Conservation (phyloP, 2,329 filamentous ascomycete genomes). For the Dothidotthia symphoricarpi region DNA sequence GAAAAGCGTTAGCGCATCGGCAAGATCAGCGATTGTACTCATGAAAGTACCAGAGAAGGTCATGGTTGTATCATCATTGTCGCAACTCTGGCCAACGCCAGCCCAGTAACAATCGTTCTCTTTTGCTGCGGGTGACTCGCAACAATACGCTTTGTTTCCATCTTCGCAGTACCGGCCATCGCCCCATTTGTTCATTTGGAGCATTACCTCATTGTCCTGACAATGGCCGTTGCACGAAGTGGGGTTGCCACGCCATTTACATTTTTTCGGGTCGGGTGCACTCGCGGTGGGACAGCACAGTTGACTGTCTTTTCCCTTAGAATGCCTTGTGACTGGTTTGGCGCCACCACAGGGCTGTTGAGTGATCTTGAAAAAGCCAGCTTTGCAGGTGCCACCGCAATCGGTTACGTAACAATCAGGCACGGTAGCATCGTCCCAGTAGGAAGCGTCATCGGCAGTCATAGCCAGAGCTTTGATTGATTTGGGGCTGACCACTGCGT, state of each 20-base stretch:
- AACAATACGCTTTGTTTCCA: slow-evolving; percentile 33
- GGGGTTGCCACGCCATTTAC: slow-evolving; percentile 33
- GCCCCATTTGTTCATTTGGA: slow-evolving; percentile 23
- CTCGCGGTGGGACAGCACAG: slow-evolving; percentile 3
- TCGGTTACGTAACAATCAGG: slow-evolving; percentile 30
- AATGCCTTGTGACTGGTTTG: slow-evolving; percentile 9
- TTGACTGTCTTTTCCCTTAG: slow-evolving; percentile 14
- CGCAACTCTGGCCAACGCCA: slow-evolving; percentile 6
- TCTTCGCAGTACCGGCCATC: slow-evolving; percentile 23
- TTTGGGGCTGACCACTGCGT: slow-evolving; percentile 7
- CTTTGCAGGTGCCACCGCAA: slow-evolving; percentile 31
- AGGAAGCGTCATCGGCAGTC: slow-evolving; percentile 4
- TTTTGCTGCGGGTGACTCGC: slow-evolving; percentile 19
- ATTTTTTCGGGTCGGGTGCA: slow-evolving; percentile 30
- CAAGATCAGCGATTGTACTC: slow-evolving; percentile 1
- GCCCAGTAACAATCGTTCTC: slow-evolving; percentile 25
- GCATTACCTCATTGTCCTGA: slow-evolving; percentile 15
- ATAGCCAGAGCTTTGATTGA: slow-evolving; percentile 3
- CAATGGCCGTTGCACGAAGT: slow-evolving; percentile 19
- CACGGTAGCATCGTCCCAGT: slow-evolving; percentile 14
- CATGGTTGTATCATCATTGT: slow-evolving; percentile 6
- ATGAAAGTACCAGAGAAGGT: slow-evolving; percentile 7
- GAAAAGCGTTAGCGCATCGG: not conserved
- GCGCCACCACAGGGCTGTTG: slow-evolving; percentile 28
- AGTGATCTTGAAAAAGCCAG: slow-evolving; percentile 30